Base-by-base conservation (phyloP, 208 protist genomes). In the Wallacemonas sp. region DNA sequence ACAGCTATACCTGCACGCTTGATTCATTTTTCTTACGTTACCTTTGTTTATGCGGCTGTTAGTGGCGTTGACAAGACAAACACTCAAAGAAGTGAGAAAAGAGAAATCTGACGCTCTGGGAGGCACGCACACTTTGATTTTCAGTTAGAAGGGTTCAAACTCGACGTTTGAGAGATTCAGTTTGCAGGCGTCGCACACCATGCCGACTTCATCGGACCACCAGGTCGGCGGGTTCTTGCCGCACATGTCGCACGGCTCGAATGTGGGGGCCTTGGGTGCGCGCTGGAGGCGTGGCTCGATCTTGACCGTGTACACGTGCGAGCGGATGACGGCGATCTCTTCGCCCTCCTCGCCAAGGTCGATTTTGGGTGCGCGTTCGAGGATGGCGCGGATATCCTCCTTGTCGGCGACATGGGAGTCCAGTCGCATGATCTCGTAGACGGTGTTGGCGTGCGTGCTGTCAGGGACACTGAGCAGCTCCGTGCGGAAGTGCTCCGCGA, bases 371-470 rank as follows among this genome's bases (percentile, higher is more conserved):
- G 87, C 90, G 16, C 83, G 83, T 21, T 71, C 27, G 21, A 94
- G 74, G 43, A 96, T 94, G 26, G 71, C 76, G 26, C 38, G 62
- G 27, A 94, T 61, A 61, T 96, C 90, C 11, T 72, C 54, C 48
- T 54, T 39, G 57, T 88, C 76, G 33, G 78, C 72, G 19, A 83
- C 67, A 48, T 70, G 79, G 30, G 70, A 67, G 73, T 96, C 87
- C 14, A 96, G 80, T 1, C 85, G 83, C 90, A 96, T 94, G 32
- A 94, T 90, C 63, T 96, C 90, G 65, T 93, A 96, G 57, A 93
- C 34, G 63, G 60, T 68, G 62, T 92, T 92, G 9, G 81, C 81
- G 17, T 90, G 74, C 23, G 57, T 69, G 0, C 70, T 48, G 41
- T 48, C 73, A 54, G 81, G 82, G 68, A 96, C 76, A 14, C 60